Percentiles rank a stretch among this genome's conserved stretches.
These are phyloP conservation scores for Salvia miltiorrhiza DNA, from an alignment of 257 asterid genomes.

Conservation along the genomic window DNA sequence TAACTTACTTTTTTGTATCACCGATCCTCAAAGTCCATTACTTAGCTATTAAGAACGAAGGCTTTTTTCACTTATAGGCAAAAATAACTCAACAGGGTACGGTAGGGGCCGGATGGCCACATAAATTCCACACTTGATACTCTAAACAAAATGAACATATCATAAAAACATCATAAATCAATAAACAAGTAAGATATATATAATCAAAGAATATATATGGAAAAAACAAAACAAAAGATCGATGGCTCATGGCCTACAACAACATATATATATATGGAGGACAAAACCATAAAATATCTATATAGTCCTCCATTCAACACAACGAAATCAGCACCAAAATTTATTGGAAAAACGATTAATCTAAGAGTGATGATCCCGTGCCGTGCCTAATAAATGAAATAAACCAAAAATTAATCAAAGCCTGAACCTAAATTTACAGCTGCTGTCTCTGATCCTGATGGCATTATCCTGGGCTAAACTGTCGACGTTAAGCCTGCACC, in stretches of 20 bases:
- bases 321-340: conserved; percentile 3
- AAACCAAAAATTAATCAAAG: conserved; percentile 31
- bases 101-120: background rate
- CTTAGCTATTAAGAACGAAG: background rate
- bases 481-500: conserved; percentile 65
- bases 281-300: background rate
- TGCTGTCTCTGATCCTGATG: conserved; percentile 58
- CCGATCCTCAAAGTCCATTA: background rate
- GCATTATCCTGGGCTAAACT: conserved; percentile 42
- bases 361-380: background rate
- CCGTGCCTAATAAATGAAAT: too few species aligned
- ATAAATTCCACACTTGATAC: background rate
- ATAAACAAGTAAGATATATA: background rate
- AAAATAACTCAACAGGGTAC: background rate
- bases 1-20: background rate
- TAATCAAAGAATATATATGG: background rate
- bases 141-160: background rate
- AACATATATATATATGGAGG: conserved; percentile 14
- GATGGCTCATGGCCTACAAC: conserved; percentile 9
- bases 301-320: conserved; percentile 4
- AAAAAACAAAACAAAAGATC: background rate
- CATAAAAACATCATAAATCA: background rate
- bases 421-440: conserved; percentile 76
- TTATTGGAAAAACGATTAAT: background rate
- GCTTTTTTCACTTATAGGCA: background rate